Base-by-base conservation (phyloP, 2,329 filamentous ascomycete species). In the Pestalotiopsis sp. region DNA sequence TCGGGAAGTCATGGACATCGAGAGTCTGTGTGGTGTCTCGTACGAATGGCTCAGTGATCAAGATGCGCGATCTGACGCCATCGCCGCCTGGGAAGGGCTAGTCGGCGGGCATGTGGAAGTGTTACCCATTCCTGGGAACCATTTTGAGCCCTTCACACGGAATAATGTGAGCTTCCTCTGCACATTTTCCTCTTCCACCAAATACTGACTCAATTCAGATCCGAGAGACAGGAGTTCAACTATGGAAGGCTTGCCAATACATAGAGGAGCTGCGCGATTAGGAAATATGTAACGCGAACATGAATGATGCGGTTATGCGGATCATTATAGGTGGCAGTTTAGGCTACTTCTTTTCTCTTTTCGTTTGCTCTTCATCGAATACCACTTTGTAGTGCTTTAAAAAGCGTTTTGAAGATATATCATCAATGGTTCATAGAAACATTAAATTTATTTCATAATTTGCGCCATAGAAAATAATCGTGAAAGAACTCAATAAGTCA, bases 11-110 rank as follows among this genome's bases (percentile, higher is more conserved):
- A n/a, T 74, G 23, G 71, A 74, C 52, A 70, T 73, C 0, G 66
- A 70, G 41, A 45, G 4, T n/a, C 64, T 73, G 12, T 74, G 71
- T 20, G 71, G 68, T 1, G 73, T 74, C n/a, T 57, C 65, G 2
- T 77, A 75, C 71, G 73, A 75, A 25, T 49, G 66, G n/a, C 61
- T 77, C 39, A 64, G 66, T 58, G 13, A 52, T 3, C 66, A 68
- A 45, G 20, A 49, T 27, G 25, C 66, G 17, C 41, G 66, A n/a
- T 27, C 14, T 59, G 59, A 45, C 3, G n/a, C 66, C 13, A 36
- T 68, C 9, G 27, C 17, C 23, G 60, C 60, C 17, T 68, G 66
- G 66, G 60, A 64, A 23, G 66, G 14, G 11, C 20, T 64, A 23
- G 60, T 68, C 20, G 45, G 66, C 17, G 41, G 27, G 13, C 60